phyloP scores from a whole-genome alignment of 2,329 filamentous ascomycete species.

The Claviceps maximensis region DNA sequence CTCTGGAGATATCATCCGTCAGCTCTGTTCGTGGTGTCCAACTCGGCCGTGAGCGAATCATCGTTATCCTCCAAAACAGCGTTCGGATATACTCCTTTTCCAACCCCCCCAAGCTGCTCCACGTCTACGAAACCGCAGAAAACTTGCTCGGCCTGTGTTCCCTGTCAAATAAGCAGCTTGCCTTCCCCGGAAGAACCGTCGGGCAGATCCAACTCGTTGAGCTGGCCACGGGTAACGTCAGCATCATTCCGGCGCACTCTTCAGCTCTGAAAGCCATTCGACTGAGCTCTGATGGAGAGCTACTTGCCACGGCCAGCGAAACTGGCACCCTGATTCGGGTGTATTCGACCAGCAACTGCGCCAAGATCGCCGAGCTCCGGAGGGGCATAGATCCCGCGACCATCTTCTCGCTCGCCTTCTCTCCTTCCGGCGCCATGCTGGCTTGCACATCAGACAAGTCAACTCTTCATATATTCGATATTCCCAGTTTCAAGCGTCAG shows the following conservation, averaged over 20 bases:
- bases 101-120: slow-evolving; percentile 54
- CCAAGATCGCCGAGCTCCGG: slow-evolving; percentile 70
- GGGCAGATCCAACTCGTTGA: slow-evolving; percentile 87
- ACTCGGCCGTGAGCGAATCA: slow-evolving; percentile 61
- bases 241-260: slow-evolving; percentile 84
- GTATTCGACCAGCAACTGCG: slow-evolving; percentile 68
- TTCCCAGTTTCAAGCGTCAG: slow-evolving; percentile 44
- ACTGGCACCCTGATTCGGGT: slow-evolving; percentile 81
- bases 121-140: slow-evolving; percentile 72
- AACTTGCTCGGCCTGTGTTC: slow-evolving; percentile 74
- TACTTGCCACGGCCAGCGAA: slow-evolving; percentile 84
- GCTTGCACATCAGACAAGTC: slow-evolving; percentile 95
- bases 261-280: slow-evolving; percentile 65
- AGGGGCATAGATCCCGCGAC: slow-evolving; percentile 79
- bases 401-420: slow-evolving; percentile 81
- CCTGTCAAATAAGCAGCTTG: slow-evolving; percentile 58
- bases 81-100: slow-evolving; percentile 71
- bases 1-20: slow-evolving; percentile 67
- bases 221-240: slow-evolving; percentile 65
- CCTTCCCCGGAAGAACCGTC: slow-evolving; percentile 73
- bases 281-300: slow-evolving; percentile 64
- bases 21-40: slow-evolving; percentile 71
- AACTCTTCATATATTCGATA: slow-evolving; percentile 86
- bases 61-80: slow-evolving; percentile 69
- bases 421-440: slow-evolving; percentile 63